phyloP scores from a whole-genome alignment of 2,329 filamentous ascomycete species.

The Passalora sequoiae region DNA sequence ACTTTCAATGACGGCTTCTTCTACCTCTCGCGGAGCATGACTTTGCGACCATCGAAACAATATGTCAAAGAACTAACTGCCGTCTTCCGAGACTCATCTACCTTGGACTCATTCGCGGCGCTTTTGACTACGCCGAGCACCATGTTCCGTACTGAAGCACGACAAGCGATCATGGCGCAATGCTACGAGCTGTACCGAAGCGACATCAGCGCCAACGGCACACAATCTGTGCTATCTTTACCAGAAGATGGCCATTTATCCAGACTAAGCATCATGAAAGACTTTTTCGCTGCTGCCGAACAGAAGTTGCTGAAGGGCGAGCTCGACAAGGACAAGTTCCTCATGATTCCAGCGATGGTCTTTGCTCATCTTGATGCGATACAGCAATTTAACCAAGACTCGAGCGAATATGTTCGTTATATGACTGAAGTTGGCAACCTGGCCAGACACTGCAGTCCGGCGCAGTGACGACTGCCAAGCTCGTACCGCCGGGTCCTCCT shows the following conservation, averaged over 20 bases:
- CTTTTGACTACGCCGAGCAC: conserved; percentile 7
- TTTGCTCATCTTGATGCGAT: conserved; percentile 13
- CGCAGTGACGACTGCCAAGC: too few species aligned
- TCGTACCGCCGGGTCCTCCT: too few species aligned
- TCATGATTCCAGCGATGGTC: conserved; percentile 15
- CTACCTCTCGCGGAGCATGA: conserved; percentile 12
- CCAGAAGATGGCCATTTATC: conserved; percentile 6
- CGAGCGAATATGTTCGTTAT: not conserved
- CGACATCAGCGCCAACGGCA: conserved; percentile 7
- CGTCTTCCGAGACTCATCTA: not conserved
- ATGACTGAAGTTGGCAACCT: not conserved
- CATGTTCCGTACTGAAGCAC: conserved; percentile 12
- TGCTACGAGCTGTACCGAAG: conserved; percentile 11
- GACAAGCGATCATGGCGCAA: conserved; percentile 10
- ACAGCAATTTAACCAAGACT: not conserved
- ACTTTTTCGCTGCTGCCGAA: not conserved
- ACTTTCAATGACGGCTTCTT: conserved; percentile 11
- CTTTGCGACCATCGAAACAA: conserved; percentile 9
- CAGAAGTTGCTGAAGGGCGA: conserved; percentile 3
- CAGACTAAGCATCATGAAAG: conserved; percentile 3
- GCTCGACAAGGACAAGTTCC: conserved; percentile 4
- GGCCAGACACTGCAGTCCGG: not conserved
- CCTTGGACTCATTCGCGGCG: conserved; percentile 5
- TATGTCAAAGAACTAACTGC: conserved; percentile 8
- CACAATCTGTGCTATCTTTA: conserved; percentile 5